phyloP scores from a whole-genome alignment of 768 basidiomycete species.

The Lentinula lateritia region DNA sequence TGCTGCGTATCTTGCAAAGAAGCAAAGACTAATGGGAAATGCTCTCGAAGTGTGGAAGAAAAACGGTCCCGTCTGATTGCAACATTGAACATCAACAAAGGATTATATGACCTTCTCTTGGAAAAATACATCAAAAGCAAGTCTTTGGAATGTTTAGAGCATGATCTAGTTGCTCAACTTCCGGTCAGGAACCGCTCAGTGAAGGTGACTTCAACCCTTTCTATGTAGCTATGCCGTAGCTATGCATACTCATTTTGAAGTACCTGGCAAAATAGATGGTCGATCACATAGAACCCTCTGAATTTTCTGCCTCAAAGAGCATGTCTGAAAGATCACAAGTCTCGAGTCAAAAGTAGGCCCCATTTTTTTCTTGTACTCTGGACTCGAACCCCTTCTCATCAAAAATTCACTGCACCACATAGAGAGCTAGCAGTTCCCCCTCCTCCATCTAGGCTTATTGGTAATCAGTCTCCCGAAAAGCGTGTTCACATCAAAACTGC shows the following conservation, averaged over 20 bases:
- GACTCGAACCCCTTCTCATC: background rate
- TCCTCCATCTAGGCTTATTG: background rate
- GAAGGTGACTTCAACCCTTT: background rate
- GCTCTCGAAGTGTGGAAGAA: background rate
- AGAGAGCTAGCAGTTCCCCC: background rate
- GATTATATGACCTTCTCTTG: background rate
- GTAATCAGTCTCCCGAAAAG: background rate
- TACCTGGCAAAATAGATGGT: background rate
- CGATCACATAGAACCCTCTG: background rate
- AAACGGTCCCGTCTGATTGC: background rate
- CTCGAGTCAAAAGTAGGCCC: background rate
- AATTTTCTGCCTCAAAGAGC: background rate
- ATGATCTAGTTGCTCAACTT: background rate
- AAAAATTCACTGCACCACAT: background rate
- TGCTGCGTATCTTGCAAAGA: background rate
- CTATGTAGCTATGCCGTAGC: background rate
- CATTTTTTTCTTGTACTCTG: background rate
- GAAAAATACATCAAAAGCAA: background rate
- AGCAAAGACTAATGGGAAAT: background rate
- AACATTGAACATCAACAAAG: background rate
- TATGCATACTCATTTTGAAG: background rate
- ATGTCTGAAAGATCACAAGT: background rate
- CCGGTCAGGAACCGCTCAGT: background rate
- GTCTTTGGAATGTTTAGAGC: background rate
- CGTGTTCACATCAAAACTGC: background rate